Percentiles rank a stretch among this genome's conserved stretches.
Conservation (phyloP, 345 rosid species). For the Pelargonium nanum region DNA sequence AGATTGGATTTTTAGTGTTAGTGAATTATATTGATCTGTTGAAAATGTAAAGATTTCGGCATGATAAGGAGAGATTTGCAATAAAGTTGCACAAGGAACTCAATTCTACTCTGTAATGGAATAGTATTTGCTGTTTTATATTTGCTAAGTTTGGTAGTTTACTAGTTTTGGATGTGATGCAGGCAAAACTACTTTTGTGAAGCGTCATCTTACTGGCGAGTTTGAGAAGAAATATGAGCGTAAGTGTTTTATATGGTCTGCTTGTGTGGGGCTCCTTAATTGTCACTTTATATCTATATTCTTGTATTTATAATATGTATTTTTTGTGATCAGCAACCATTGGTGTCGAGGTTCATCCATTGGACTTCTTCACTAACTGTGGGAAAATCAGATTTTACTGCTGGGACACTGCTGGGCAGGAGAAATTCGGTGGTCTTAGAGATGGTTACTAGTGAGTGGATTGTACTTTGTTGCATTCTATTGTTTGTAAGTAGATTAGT, state of each 20-base stretch:
- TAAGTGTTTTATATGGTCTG: conserved; percentile 6
- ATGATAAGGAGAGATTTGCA: too few species aligned
- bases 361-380: conserved; percentile 91
- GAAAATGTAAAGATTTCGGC: too few species aligned
- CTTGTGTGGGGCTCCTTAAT: background rate
- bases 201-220: conserved; percentile 39
- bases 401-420: conserved; percentile 99
- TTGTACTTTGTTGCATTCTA: background rate
- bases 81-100: too few species aligned
- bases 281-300: background rate
- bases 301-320: background rate
- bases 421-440: conserved; percentile 90
- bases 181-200: conserved; percentile 39
- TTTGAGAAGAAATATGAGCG: conserved; percentile 44
- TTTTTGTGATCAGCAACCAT: conserved; percentile 54
- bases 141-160: background rate
- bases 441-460: conserved; percentile 91
- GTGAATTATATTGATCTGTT: too few species aligned
- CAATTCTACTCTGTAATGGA: too few species aligned
- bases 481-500: background rate
- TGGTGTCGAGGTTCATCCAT: conserved; percentile 94
- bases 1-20: too few species aligned
- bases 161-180: background rate
- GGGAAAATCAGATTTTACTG: conserved; percentile 90
- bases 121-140: too few species aligned